Percentiles rank a stretch among this genome's conserved stretches.
Evolutionary conservation across 1,284 basidiomycete genomes (phyloP).

Genomic region (Trametes hirsuta): DNA sequence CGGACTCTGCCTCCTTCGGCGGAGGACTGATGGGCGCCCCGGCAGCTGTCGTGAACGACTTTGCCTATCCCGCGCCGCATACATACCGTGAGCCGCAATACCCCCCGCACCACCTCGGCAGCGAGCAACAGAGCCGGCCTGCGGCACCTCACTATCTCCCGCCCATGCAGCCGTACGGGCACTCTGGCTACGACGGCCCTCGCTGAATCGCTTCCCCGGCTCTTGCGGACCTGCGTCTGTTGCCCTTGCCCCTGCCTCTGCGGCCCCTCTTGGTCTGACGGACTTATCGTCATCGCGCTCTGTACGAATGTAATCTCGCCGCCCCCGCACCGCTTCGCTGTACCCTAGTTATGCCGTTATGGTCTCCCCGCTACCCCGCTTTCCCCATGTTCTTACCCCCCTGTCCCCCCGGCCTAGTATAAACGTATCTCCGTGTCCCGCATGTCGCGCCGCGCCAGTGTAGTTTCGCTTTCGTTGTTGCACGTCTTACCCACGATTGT

Average conservation of each 20-base stretch:
- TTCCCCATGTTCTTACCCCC: background rate
- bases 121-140: background rate
- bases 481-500: no score
- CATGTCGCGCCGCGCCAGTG: no score
- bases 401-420: no score
- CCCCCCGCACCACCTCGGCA: background rate
- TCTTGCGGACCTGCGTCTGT: background rate
- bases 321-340: background rate
- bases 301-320: conserved; percentile 10
- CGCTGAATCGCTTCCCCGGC: background rate
- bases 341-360: background rate
- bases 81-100: conserved; percentile 15
- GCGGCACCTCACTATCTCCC: background rate
- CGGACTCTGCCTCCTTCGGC: background rate
- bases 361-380: background rate
- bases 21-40: conserved; percentile 2
- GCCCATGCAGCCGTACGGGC: conserved; percentile 3
- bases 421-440: no score
- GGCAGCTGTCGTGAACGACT: background rate
- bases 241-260: background rate
- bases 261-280: conserved; percentile 6
- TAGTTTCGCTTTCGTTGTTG: no score
- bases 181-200: conserved; percentile 3
- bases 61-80: background rate
- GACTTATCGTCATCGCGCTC: conserved; percentile 1